phyloP scores from a whole-genome alignment of 140 eudicot species.

The Anethum foeniculum region DNA sequence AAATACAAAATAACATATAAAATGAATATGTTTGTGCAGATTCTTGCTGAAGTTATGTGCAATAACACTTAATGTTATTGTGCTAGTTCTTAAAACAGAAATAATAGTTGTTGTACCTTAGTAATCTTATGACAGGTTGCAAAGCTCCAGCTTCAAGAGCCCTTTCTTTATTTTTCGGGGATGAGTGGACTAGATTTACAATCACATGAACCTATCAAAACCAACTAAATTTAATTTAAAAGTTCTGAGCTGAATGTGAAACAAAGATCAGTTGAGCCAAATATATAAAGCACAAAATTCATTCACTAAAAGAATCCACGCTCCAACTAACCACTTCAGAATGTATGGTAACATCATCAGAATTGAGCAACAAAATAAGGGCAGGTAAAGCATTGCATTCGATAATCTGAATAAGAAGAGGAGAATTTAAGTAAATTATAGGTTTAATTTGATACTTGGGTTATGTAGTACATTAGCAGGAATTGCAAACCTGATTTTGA shows the following conservation, averaged over 20 bases:
- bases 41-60: neutral
- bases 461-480: neutral
- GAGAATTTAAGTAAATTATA: conserved; percentile 19
- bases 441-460: conserved; percentile 15
- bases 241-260: neutral
- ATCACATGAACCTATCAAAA: conserved; percentile 1
- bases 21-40: neutral
- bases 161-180: conserved; percentile 72
- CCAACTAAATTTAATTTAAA: neutral
- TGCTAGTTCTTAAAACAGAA: neutral
- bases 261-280: neutral
- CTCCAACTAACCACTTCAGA: conserved; percentile 38
- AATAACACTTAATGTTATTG: neutral
- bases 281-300: neutral
- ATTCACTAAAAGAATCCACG: neutral
- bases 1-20: neutral
- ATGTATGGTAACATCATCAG: conserved; percentile 43
- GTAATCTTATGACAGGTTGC: conserved; percentile 88
- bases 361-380: conserved; percentile 42
- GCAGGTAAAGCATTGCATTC: conserved; percentile 54
- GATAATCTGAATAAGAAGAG: conserved; percentile 53
- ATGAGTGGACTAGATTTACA: conserved; percentile 82
- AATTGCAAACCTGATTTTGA: conserved; percentile 34
- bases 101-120: conserved; percentile 40
- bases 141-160: conserved; percentile 95